Evolutionary conservation across 2,329 filamentous ascomycete genomes (phyloP), one percentile per base, ranked within the genome.

Genomic region (Microcyclosporella mali): DNA sequence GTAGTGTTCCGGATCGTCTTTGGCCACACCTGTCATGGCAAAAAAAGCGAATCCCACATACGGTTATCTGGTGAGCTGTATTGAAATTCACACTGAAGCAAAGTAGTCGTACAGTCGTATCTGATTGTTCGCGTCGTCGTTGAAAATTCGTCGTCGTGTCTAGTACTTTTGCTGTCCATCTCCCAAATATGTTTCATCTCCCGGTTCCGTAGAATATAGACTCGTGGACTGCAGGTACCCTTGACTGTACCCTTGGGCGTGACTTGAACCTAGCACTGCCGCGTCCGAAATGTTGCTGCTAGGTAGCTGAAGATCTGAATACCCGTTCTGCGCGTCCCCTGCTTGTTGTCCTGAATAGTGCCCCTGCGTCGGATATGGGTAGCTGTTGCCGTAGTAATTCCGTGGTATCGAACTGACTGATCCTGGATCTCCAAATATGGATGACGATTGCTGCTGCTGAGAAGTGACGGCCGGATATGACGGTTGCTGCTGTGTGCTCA

Each of bases 371-470:
- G 38, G 38, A 28, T 46, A 46, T 15, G 40, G 43, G 30, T 49
- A 47, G n/a, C 38, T 37, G 37, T 38, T 40, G 17, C 40, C 31
- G 30, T 49, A 51, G 6, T 44, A 38, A 28, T 40, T 41, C 10
- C 49, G 35, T 12, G 49, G 49, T 10, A 51, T 41, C 21, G 49
- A 43, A 36, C 40, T 51, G 17, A 41, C 43, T 17, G 46, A 37
- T n/a, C 49, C 49, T 4, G 49, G 43, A 38, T 49, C 49, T 35
- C 49, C 49, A 28, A 49, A 51, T 15, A 51, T 30, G 10, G 42
- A 43, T 9, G 45, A 45, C 11, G 34, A 28, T 18, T 37, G 34
- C 16, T 43, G 46, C 33, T 49, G 49, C 10, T n/a, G n/a, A n/a
- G 37, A 33, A 4, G 43, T 43, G 19, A 41, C 35, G 16, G 31